phyloP scores from a whole-genome alignment of 768 basidiomycete genomes.

The Leccinum ochraceum region DNA sequence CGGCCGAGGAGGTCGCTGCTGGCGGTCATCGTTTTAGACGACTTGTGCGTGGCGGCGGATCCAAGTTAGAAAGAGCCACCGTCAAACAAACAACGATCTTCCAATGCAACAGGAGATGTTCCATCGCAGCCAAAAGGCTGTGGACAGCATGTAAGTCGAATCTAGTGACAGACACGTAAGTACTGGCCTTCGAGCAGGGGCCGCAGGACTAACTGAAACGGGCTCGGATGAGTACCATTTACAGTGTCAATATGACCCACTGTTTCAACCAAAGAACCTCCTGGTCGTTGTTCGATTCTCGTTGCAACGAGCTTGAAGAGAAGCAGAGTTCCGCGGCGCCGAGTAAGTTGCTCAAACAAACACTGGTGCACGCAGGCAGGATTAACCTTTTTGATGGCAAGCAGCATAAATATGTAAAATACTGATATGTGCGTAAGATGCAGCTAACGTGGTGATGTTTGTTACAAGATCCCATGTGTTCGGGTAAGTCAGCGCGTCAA shows the following conservation, averaged over 20 bases:
- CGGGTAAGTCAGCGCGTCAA: conserved; percentile 13
- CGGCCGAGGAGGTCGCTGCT: neutral
- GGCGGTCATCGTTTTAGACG: neutral
- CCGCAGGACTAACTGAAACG: neutral
- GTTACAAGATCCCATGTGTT: conserved; percentile 15
- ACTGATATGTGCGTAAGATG: conserved; percentile 28
- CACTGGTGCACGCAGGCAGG: neutral
- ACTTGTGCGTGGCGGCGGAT: neutral
- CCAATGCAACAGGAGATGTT: neutral
- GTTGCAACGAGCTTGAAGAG: neutral
- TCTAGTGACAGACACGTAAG: neutral
- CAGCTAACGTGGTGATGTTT: conserved; percentile 16
- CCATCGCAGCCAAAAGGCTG: neutral
- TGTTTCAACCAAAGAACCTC: neutral
- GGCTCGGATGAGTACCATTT: neutral
- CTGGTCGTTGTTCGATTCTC: neutral
- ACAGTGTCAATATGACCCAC: neutral
- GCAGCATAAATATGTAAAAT: conserved; percentile 25
- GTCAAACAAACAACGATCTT: neutral
- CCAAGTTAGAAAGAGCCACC: conserved; percentile 4
- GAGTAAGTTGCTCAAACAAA: no score
- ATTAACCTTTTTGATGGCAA: neutral
- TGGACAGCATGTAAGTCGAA: neutral
- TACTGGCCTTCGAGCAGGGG: neutral
- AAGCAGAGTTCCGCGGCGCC: neutral